Evolutionary conservation across 2,329 filamentous ascomycete genomes (phyloP), one percentile per base, ranked within the genome.

Genomic region (Aspergillus jensenii): DNA sequence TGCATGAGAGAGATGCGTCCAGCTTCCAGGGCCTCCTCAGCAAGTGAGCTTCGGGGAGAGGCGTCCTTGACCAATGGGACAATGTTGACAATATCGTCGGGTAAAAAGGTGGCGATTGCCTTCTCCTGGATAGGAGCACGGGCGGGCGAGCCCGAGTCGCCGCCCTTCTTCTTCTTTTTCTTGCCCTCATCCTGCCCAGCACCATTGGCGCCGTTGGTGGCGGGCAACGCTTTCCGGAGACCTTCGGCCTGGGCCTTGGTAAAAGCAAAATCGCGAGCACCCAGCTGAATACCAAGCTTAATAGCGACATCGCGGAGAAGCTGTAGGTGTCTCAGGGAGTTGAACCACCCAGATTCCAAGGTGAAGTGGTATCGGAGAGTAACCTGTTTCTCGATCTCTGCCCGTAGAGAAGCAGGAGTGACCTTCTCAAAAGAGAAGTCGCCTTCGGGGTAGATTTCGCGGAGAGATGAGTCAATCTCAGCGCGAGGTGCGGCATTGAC

Each of bases 51-150:
- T 76, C 91, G 89, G 40, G 93, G 95, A 59, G 90, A 88, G 4
- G 95, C 95, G 73, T 99, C 93, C 81, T 98, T 98, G 69, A 98
- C 86, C 46, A 98, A 79, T 7, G 95, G 95, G n/a, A 97, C 90
- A 59, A 97, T 83, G 76, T 97, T 97, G 65, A 96, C 78, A 62
- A 99, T 84, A 67, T 99, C 92, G 60, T 96, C 92, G 0, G 91
- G 81, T 52, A 80, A 82, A 77, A 99, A 98, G 0, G 90, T 92
- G 59, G 75, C 74, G 65, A 67, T 75, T 60, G 74, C 82, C 65
- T 66, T 79, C 66, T 71, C 78, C 17, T 81, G 74, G 1, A 81
- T 79, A 12, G 70, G 59, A 14, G 65, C 63, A 46, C 67, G 77
- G 56, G 72, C 73, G 9, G 83, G 81, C 8, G 83, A 82, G 59